Evolutionary conservation across 441 rosid genomes (phyloP), one percentile per base, ranked within the genome.

Genomic region (Croton setiger): DNA sequence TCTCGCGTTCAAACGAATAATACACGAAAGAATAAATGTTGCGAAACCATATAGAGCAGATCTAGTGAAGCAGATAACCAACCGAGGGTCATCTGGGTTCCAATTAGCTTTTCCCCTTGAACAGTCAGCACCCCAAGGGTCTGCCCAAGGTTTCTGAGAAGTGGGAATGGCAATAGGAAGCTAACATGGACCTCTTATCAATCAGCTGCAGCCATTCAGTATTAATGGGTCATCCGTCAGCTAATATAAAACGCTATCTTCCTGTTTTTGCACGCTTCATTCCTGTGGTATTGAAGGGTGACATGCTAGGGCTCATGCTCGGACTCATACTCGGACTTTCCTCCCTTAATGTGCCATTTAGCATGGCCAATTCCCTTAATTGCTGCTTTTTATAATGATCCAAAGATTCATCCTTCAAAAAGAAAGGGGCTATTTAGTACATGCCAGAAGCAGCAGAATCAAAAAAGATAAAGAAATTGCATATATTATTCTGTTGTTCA

Each of bases 181-280:
- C 63, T 51, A 36, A 60, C 31, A 27, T 27, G 51, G 64, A 35
- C 20, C 64, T 52, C 49, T 56, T 17, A 67, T 73, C 66, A 13
- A 74, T 68, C 81, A 60, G 60, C 67, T 64, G 75, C 47, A 49
- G 72, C 48, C 66, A 63, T 67, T 60, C 70, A 61, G 68, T 63
- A 60, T 53, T 18, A 54, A 31, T 60, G 53, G 18, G 58, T 44
- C 64, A 66, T 64, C 18, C 12, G 13, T 66, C 73, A 33, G 43
- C 54, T 27, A 17, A 23, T 45, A 51, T 6, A 13, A 18, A 44
- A 0, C 68, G 36, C 76, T 72, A 89, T 81, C 87, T 84, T 77
- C 88, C 97, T 7, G 95, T 94, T 86, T 94, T 92, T 69, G 98
- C 97, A 8, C 98, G 90, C 74, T 92, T 95, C 93, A 87, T 73